phyloP scores from a whole-genome alignment of 2,329 filamentous ascomycete species.

The Pleomassaria siparia region DNA sequence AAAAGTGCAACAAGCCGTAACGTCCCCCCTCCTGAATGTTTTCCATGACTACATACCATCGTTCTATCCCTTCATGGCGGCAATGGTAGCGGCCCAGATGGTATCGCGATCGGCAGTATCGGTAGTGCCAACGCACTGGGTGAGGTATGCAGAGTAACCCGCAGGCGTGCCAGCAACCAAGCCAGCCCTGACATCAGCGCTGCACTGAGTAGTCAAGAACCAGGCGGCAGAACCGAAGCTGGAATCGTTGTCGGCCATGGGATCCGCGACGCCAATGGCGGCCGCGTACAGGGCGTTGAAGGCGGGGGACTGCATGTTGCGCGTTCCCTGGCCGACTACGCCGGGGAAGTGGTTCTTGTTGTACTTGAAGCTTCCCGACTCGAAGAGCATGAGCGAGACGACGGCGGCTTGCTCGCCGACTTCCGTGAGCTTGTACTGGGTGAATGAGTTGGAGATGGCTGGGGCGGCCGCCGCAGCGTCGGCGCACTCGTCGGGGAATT shows the following conservation, averaged over 20 bases:
- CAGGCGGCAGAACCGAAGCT: conserved; percentile 61
- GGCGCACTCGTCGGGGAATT: conserved; percentile 59
- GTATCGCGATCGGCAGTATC: conserved; percentile 49
- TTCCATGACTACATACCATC: too few species aligned
- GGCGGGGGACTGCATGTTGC: conserved; percentile 63
- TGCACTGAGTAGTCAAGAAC: conserved; percentile 61
- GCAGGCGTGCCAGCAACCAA: conserved; percentile 51
- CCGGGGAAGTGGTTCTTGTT: conserved; percentile 65
- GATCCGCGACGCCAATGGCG: conserved; percentile 44
- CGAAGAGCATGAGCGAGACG: conserved; percentile 70
- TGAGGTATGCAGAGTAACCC: conserved; percentile 58
- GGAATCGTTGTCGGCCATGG: conserved; percentile 45
- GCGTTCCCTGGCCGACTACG: conserved; percentile 70
- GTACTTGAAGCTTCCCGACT: conserved; percentile 70
- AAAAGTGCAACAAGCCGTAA: too few species aligned
- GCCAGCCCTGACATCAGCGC: conserved; percentile 42
- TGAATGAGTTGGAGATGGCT: conserved; percentile 59
- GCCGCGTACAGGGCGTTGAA: conserved; percentile 61
- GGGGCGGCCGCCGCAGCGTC: conserved; percentile 60
- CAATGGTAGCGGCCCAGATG: conserved; percentile 53
- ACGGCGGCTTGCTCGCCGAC: conserved; percentile 68
- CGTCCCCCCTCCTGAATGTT: too few species aligned
- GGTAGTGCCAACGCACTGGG: conserved; percentile 55
- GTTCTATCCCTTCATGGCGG: conserved; percentile 16
- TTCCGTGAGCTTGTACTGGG: conserved; percentile 57